phyloP scores from a whole-genome alignment of 768 basidiomycete genomes.

The Daedaleopsis sinensis region DNA sequence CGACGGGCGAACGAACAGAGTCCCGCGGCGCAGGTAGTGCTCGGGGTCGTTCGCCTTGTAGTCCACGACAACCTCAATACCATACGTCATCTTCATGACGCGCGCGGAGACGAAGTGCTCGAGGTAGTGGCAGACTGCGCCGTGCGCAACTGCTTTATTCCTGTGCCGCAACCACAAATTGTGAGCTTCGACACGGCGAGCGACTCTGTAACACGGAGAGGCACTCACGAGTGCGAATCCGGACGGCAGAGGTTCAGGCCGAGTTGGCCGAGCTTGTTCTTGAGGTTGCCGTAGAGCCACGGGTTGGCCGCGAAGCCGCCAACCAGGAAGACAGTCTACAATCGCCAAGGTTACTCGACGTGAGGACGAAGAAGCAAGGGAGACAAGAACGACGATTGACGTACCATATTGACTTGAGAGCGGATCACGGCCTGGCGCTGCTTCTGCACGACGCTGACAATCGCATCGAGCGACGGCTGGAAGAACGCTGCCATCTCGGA shows the following conservation, averaged over 20 bases:
- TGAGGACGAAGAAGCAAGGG: background rate
- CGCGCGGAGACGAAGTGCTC: constrained; percentile 53
- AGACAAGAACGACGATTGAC: no score
- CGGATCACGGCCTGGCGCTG: constrained; percentile 1
- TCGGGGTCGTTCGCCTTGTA: constrained; percentile 43
- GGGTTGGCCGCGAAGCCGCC: constrained; percentile 83
- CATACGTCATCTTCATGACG: constrained; percentile 52
- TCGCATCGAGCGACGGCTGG: constrained; percentile 44
- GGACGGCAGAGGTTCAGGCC: constrained; percentile 68
- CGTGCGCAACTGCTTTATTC: constrained; percentile 57
- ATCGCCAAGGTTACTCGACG: background rate
- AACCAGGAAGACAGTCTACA: constrained; percentile 74
- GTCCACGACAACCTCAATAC: constrained; percentile 40
- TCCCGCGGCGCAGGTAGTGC: constrained; percentile 41
- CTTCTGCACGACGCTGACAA: constrained; percentile 28
- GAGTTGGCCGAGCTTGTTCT: constrained; percentile 58
- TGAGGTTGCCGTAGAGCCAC: constrained; percentile 55
- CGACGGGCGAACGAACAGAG: constrained; percentile 36
- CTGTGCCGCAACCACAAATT: constrained; percentile 21
- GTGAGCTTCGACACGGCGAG: no score
- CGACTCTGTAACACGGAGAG: background rate
- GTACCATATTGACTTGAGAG: constrained; percentile 25
- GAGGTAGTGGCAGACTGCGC: constrained; percentile 45
- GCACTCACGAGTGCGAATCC: constrained; percentile 72
- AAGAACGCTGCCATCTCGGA: constrained; percentile 44